Evolutionary conservation across 2,329 filamentous ascomycete species (phyloP).

Genomic region (Penicillium sp.): DNA sequence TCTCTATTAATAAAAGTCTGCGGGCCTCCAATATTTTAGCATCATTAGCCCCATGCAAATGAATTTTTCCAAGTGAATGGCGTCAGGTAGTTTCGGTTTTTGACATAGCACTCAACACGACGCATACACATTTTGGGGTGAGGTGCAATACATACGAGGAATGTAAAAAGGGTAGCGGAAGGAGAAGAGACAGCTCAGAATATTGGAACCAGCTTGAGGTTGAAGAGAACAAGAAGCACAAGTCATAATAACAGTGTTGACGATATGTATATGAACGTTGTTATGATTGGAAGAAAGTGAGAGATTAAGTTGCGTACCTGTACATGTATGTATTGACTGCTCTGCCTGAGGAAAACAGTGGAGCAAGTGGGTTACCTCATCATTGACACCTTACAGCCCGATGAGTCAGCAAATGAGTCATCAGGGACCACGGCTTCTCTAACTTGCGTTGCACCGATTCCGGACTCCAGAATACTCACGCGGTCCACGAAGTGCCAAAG

Average conservation of each 20-base stretch:
- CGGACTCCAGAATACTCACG: slow-evolving; percentile 46
- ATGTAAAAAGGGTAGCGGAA: not conserved
- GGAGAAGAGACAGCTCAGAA: not conserved
- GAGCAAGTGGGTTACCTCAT: not conserved
- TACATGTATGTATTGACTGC: not conserved
- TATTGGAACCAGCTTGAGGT: not conserved
- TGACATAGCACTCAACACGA: not conserved
- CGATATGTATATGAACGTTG: not conserved
- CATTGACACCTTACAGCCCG: not conserved
- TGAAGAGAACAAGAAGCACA: not conserved
- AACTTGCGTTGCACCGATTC: slow-evolving; percentile 40
- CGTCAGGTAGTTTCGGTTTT: not conserved
- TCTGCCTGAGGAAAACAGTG: not conserved
- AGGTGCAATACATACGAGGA: not conserved
- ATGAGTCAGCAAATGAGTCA: slow-evolving; percentile 18
- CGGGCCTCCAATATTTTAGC: too few species aligned
- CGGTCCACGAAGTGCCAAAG: slow-evolving; percentile 42
- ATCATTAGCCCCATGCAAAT: too few species aligned
- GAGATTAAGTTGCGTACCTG: too few species aligned
- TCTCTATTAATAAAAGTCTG: too few species aligned
- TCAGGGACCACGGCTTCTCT: slow-evolving; percentile 34
- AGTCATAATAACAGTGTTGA: not conserved
- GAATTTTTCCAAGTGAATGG: not conserved
- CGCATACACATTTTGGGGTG: not conserved
- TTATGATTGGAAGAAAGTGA: not conserved